These are phyloP conservation scores for Ascochyta koolunga DNA, from an alignment of 2,329 filamentous ascomycete genomes.

Conservation along the genomic window DNA sequence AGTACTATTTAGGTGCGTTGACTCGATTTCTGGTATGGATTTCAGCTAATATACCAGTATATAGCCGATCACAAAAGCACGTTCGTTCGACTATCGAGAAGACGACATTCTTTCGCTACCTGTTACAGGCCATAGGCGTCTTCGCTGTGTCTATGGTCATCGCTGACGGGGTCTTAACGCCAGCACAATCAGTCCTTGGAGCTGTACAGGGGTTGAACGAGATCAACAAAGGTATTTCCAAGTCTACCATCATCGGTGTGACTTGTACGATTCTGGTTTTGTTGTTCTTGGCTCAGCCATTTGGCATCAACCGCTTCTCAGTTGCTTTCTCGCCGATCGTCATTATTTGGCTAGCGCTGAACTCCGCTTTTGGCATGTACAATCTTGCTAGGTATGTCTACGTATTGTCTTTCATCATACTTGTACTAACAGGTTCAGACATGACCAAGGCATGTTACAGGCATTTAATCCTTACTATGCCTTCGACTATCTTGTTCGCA, in stretches of 20 bases:
- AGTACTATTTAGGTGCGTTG: not conserved
- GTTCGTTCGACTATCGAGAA: slow-evolving; percentile 65
- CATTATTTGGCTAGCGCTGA: slow-evolving; percentile 70
- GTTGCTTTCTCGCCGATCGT: slow-evolving; percentile 69
- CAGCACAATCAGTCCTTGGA: slow-evolving; percentile 72
- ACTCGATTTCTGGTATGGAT: slow-evolving; percentile 42
- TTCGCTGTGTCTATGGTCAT: slow-evolving; percentile 73
- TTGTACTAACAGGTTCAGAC: slow-evolving; percentile 32
- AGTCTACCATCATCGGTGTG: slow-evolving; percentile 65
- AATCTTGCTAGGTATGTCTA: slow-evolving; percentile 32
- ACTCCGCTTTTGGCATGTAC: slow-evolving; percentile 68
- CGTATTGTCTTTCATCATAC: no score
- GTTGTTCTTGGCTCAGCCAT: slow-evolving; percentile 68
- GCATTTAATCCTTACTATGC: slow-evolving; percentile 64
- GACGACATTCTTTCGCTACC: slow-evolving; percentile 57
- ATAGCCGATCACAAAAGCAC: slow-evolving; percentile 58
- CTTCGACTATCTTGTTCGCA: slow-evolving; percentile 65
- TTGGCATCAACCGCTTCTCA: slow-evolving; percentile 67
- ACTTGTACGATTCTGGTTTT: slow-evolving; percentile 69
- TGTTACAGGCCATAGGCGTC: slow-evolving; percentile 68
- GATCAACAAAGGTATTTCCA: slow-evolving; percentile 61
- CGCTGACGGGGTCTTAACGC: slow-evolving; percentile 70
- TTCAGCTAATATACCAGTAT: slow-evolving; percentile 57
- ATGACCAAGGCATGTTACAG: slow-evolving; percentile 58
- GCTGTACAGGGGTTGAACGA: slow-evolving; percentile 70